Conservation (phyloP, 2,329 filamentous ascomycete species). For the Beauveria rudraprayagi region DNA sequence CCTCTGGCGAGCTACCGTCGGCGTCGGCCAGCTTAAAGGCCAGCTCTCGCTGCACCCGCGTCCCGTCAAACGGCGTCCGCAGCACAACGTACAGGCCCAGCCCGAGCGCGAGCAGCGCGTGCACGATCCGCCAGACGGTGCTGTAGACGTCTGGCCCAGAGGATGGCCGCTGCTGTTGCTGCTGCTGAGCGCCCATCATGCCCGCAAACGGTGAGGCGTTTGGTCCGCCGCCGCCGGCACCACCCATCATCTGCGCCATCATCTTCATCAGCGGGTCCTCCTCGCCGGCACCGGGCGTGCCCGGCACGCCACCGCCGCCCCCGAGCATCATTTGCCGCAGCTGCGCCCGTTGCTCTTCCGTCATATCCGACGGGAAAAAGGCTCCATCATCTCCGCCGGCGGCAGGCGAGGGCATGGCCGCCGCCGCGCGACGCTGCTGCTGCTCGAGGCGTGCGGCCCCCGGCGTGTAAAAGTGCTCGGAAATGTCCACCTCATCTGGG, state of each 20-base stretch:
- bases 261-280: constrained; percentile 44
- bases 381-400: constrained; percentile 11
- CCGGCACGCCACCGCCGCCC: constrained; percentile 31
- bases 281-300: constrained; percentile 14
- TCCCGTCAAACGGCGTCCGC: constrained; percentile 61
- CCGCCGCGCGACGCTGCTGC: neutral
- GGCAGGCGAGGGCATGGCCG: constrained; percentile 20
- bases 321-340: constrained; percentile 59
- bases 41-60: constrained; percentile 50
- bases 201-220: constrained; percentile 27
- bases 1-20: neutral
- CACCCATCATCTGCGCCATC: constrained; percentile 63
- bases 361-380: constrained; percentile 26
- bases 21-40: constrained; percentile 16
- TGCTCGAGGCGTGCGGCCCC: constrained; percentile 21
- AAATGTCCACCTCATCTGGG: constrained; percentile 72
- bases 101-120: constrained; percentile 61
- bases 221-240: constrained; percentile 23
- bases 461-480: constrained; percentile 61
- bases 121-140: constrained; percentile 63
- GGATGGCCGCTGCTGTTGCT: constrained; percentile 26
- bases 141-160: constrained; percentile 28
- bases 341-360: constrained; percentile 54
- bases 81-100: constrained; percentile 65
- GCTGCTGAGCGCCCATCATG: constrained; percentile 33